Percentiles rank a stretch among this genome's conserved stretches.
phyloP scores from a whole-genome alignment of 116 monocot species.

The Iris pallida region DNA sequence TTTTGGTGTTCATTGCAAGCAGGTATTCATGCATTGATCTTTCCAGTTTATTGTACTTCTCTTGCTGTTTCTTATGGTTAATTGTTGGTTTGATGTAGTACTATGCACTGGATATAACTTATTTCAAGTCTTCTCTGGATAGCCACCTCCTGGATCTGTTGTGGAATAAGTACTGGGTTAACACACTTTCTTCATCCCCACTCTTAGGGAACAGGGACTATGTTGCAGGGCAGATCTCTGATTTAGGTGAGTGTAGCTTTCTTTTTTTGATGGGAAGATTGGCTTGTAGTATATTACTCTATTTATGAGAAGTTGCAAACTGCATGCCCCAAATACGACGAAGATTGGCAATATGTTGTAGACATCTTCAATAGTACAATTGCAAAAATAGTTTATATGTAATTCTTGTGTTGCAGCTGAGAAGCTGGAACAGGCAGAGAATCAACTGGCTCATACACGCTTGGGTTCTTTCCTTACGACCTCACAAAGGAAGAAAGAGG shows the following conservation, averaged over 20 bases:
- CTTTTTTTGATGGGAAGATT: background rate
- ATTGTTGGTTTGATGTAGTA: conserved; percentile 48
- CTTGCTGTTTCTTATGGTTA: background rate
- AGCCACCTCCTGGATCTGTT: conserved; percentile 93
- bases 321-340: too few species aligned
- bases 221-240: conserved; percentile 98
- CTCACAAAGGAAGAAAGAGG: conserved; percentile 91
- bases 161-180: conserved; percentile 99
- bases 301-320: too few species aligned
- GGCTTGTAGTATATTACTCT: too few species aligned
- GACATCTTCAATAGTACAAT: too few species aligned
- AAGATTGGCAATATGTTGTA: too few species aligned
- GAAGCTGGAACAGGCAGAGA: conserved; percentile 95
- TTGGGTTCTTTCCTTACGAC: conserved; percentile 70
- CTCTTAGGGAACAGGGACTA: conserved; percentile 84
- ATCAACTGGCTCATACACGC: conserved; percentile 77
- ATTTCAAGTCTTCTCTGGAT: conserved; percentile 96
- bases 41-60: background rate
- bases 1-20: conserved; percentile 98
- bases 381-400: background rate
- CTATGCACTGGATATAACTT: conserved; percentile 91
- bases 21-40: conserved; percentile 29
- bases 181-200: conserved; percentile 97
- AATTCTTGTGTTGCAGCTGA: conserved; percentile 55
- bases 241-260: conserved; percentile 62